Percentiles rank a stretch among this genome's conserved stretches.
Conservation (phyloP, 2,329 filamentous ascomycete genomes). For the Bretziella fagacearum region DNA sequence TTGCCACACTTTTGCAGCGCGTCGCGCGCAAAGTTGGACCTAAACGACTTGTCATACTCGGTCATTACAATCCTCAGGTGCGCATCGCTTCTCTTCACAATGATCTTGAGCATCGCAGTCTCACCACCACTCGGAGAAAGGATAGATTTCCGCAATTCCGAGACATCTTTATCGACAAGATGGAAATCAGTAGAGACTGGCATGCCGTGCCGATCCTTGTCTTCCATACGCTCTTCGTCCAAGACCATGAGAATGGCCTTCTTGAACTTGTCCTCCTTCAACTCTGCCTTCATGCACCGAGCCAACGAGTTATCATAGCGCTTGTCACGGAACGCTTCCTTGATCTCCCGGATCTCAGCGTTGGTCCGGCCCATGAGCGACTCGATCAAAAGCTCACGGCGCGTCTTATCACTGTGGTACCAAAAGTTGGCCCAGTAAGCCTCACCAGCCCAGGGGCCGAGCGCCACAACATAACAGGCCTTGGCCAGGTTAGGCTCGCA, state of each 20-base stretch:
- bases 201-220: slow-evolving; percentile 48
- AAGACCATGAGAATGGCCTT: slow-evolving; percentile 69
- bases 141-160: slow-evolving; percentile 50
- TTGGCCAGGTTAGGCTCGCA: slow-evolving; percentile 67
- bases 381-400: slow-evolving; percentile 83
- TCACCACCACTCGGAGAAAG: slow-evolving; percentile 67
- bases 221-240: slow-evolving; percentile 70
- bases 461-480: slow-evolving; percentile 72
- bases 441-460: slow-evolving; percentile 83
- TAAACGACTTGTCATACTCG: slow-evolving; percentile 56
- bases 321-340: slow-evolving; percentile 76
- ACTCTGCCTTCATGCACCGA: slow-evolving; percentile 77
- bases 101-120: slow-evolving; percentile 69
- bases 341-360: slow-evolving; percentile 72
- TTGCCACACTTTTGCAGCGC: slow-evolving; percentile 81
- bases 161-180: slow-evolving; percentile 53
- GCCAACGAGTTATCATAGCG: slow-evolving; percentile 70
- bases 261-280: slow-evolving; percentile 94
- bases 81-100: slow-evolving; percentile 61
- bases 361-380: slow-evolving; percentile 80
- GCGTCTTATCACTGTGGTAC: slow-evolving; percentile 75
- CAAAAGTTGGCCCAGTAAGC: slow-evolving; percentile 97
- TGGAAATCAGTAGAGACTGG: slow-evolving; percentile 38
- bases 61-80: slow-evolving; percentile 69
- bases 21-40: slow-evolving; percentile 71